A percentile compares a stretch with the other conserved stretches of the same genome.
Conservation (phyloP, 2,329 filamentous ascomycete genomes). For the Colletotrichum endophyticum region DNA sequence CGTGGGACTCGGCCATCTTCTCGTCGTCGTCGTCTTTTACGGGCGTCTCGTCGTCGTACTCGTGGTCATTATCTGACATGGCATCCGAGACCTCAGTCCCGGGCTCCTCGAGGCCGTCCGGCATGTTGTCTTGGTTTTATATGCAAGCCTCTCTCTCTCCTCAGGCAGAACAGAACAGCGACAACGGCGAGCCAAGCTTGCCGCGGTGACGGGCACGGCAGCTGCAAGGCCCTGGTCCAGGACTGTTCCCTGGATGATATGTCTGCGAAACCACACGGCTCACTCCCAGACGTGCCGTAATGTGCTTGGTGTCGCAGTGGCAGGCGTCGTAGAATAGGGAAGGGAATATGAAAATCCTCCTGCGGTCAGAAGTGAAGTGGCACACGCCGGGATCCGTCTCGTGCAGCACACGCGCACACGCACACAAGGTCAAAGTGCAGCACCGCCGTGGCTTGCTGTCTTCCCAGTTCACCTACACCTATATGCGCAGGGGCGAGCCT, state of each 20-base stretch:
- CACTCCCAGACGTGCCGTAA: constrained; percentile 2
- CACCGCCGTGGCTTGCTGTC: not conserved
- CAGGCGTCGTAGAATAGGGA: constrained; percentile 12
- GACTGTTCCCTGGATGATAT: not conserved
- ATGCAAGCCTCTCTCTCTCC: constrained; percentile 33
- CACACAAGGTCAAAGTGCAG: not conserved
- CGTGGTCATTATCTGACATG: constrained; percentile 65
- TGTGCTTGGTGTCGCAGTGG: constrained; percentile 7
- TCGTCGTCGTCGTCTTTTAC: constrained; percentile 52
- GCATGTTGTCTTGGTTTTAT: constrained; percentile 63
- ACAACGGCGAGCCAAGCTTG: constrained; percentile 17
- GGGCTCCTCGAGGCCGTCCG: constrained; percentile 58
- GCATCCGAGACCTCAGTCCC: constrained; percentile 62
- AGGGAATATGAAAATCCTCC: constrained; percentile 5
- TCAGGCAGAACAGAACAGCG: not conserved
- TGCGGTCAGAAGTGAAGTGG: constrained; percentile 6
- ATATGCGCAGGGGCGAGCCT: constrained; percentile 22
- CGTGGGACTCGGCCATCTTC: constrained; percentile 54
- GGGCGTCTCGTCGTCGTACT: constrained; percentile 53
- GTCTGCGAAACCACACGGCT: constrained; percentile 21
- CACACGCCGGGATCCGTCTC: constrained; percentile 15
- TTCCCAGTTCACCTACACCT: constrained; percentile 23
- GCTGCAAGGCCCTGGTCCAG: constrained; percentile 34
- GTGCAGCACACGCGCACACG: not conserved
- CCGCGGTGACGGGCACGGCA: constrained; percentile 32